Conservation (phyloP, 768 basidiomycete genomes). For the Austroboletus eburneus region DNA sequence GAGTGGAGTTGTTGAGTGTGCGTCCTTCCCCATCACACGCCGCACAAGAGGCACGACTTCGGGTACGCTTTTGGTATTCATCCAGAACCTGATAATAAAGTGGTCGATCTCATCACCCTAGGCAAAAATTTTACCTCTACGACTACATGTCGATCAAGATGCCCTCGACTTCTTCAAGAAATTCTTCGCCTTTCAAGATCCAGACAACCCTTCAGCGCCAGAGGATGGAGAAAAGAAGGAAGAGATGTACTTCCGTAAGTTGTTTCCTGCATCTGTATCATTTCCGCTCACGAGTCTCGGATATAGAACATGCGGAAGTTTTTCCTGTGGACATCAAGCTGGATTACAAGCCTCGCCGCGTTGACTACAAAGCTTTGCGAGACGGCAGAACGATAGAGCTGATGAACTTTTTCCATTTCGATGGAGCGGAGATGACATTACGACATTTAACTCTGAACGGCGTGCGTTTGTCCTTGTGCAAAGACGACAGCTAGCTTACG, state of each 20-base stretch:
- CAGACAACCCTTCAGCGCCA: slow-evolving; percentile 36
- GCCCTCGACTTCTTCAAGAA: slow-evolving; percentile 97
- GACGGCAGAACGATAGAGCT: slow-evolving; percentile 93
- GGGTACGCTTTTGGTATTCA: slow-evolving; percentile 32
- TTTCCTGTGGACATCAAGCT: slow-evolving; percentile 94
- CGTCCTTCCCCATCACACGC: slow-evolving; percentile 64
- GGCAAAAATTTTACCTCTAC: slow-evolving; percentile 87
- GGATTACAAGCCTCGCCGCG: slow-evolving; percentile 97
- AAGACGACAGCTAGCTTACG: slow-evolving; percentile 8
- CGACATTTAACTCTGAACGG: slow-evolving; percentile 90
- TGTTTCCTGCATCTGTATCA: slow-evolving; percentile 3
- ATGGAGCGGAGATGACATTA: slow-evolving; percentile 96
- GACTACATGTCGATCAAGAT: slow-evolving; percentile 96
- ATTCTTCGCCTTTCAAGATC: slow-evolving; percentile 86
- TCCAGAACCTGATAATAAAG: background rate
- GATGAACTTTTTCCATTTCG: slow-evolving; percentile 99
- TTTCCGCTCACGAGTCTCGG: background rate
- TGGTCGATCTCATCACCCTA: slow-evolving; percentile 28
- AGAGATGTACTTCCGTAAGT: slow-evolving; percentile 73
- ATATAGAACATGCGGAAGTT: slow-evolving; percentile 85
- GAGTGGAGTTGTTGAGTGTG: slow-evolving; percentile 72
- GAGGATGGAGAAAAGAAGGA: slow-evolving; percentile 33
- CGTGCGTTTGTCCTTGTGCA: slow-evolving; percentile 46
- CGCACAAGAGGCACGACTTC: slow-evolving; percentile 73
- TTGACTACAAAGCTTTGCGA: slow-evolving; percentile 86